These are phyloP conservation scores for Hemerocallis citrina DNA, from an alignment of 106 monocot species.

Conservation along the genomic window DNA sequence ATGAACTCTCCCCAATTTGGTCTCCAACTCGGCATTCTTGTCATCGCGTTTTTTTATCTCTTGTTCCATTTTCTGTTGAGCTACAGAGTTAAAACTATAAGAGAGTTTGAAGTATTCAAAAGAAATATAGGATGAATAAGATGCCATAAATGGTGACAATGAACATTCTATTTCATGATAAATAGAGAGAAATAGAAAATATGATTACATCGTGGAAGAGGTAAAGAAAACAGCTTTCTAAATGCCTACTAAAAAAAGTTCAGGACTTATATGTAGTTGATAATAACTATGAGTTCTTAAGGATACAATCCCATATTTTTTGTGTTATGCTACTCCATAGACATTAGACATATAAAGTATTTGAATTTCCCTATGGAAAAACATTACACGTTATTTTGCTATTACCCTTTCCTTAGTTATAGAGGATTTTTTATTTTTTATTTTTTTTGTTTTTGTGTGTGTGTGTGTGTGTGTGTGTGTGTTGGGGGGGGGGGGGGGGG, in stretches of 20 bases:
- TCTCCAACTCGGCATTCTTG: conserved; percentile 77
- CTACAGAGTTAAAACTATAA: conserved; percentile 45
- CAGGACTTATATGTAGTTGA: no score
- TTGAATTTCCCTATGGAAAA: no score
- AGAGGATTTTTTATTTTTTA: no score
- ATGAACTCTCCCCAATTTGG: conserved; percentile 91
- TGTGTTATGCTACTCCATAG: no score
- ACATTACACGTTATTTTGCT: no score
- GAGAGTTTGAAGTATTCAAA: conserved; percentile 20
- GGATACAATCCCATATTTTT: no score
- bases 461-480: no score
- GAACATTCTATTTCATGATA: not conserved
- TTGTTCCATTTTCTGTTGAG: conserved; percentile 73
- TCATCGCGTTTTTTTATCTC: conserved; percentile 94
- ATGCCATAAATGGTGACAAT: not conserved
- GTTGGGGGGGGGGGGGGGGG: no score
- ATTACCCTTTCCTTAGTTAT: no score
- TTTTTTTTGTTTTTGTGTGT: no score
- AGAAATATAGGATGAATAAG: not conserved
- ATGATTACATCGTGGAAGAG: not conserved
- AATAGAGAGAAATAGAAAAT: not conserved
- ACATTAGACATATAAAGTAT: no score
- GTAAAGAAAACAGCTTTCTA: not conserved
- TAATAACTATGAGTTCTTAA: no score
- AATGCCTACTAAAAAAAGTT: not conserved